Base-by-base conservation (phyloP, 306 rosid species). In the Sechiopsis laciniata region DNA sequence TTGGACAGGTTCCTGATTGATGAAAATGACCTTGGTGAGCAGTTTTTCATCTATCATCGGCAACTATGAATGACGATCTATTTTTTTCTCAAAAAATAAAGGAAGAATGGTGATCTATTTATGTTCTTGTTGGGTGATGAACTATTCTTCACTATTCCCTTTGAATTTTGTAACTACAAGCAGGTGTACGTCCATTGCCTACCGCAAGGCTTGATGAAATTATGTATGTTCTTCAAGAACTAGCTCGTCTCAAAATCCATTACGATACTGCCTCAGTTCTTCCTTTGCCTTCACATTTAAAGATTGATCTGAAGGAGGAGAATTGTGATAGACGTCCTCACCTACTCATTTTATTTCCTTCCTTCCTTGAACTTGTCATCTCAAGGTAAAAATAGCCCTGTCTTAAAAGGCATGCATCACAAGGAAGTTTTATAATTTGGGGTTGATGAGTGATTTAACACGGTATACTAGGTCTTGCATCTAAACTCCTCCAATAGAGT, bases 151-250 rank as follows among this genome's bases (percentile, higher is more conserved):
- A 55, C 17, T 61, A 6, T 7, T n/a, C 32, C 55, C 40, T 61
- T n/a, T 62, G 73, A 77, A 54, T 73, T 51, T 55, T 75, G 63
- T 46, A 26, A 12, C 29, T 77, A 77, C 77, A 65, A 76, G 81
- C 82, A 94, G 98, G 96, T 71, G 92, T 87, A 46, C 81, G 81
- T 64, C 87, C 96, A 53, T 67, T 94, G 72, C 98, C 97, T 8
- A 78, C 87, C 68, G 96, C 89, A 57, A 89, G 98, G 83, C 89
- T 89, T 8, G 95, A 89, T 69, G 98, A 94, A 87, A 83, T 89
- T 52, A 72, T 79, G 32, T 87, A 76, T 76, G 87, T 87, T 80
- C 96, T 94, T 61, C 87, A 84, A 80, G 96, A 90, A 85, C 81
- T 94, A 77, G 91, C 85, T 48, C 70, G 40, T 51, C 88, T 90